phyloP scores from a whole-genome alignment of 2,329 filamentous ascomycete species.

The Fusarium torulosum region DNA sequence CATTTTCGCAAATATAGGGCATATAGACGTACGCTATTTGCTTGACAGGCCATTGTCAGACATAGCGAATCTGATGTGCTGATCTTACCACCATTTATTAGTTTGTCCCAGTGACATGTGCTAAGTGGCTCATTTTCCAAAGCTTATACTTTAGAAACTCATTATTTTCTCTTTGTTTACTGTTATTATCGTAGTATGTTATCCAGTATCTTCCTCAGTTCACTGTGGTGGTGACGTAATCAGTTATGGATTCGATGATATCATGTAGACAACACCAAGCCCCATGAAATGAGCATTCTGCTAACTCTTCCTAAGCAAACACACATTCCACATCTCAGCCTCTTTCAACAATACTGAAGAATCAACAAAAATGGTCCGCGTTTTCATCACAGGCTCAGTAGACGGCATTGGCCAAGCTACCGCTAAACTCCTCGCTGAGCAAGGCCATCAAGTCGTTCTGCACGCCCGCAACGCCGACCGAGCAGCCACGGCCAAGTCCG shows the following conservation, averaged over 20 bases:
- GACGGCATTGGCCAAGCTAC: slow-evolving; percentile 40
- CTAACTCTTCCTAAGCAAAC: not conserved
- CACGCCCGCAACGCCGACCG: slow-evolving; percentile 40
- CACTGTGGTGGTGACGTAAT: slow-evolving; percentile 18
- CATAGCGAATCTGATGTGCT: no score
- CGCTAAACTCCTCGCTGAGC: slow-evolving; percentile 35
- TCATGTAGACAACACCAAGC: slow-evolving; percentile 1
- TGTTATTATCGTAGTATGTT: no score
- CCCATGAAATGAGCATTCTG: no score
- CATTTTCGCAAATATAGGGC: no score
- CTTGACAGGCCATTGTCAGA: no score
- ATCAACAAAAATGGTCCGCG: slow-evolving; percentile 30
- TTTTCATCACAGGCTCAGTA: slow-evolving; percentile 42
- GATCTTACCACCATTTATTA: no score
- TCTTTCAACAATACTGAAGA: rapidly evolving
- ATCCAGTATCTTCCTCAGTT: no score
- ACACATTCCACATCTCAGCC: rapidly evolving
- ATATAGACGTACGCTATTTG: no score
- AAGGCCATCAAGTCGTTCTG: slow-evolving; percentile 37
- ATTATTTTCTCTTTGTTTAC: no score
- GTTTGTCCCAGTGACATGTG: no score
- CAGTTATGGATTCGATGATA: slow-evolving; percentile 8
- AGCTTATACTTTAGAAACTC: no score
- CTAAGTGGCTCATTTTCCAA: no score
- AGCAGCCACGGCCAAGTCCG: slow-evolving; percentile 27